phyloP scores from a whole-genome alignment of 176 grass and related monocot genomes.

The Musa acuminata region DNA sequence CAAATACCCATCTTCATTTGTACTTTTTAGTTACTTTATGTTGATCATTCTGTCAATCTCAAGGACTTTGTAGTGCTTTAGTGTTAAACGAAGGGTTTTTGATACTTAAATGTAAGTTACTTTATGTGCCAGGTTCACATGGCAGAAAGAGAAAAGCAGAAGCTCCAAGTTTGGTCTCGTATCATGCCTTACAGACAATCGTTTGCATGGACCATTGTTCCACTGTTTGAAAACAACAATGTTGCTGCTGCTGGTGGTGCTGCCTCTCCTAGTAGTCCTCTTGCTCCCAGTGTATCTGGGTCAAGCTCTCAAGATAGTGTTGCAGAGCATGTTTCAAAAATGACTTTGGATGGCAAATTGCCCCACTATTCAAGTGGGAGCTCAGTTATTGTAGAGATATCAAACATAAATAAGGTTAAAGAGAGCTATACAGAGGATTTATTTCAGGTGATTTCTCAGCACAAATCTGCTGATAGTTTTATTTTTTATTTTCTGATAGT shows the following conservation, averaged over 20 bases:
- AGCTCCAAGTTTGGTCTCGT: constrained; percentile 93
- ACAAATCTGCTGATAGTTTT: constrained; percentile 11
- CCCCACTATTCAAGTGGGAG: constrained; percentile 82
- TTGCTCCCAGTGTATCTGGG: constrained; percentile 63
- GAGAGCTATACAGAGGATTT: constrained; percentile 96
- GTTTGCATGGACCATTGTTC: constrained; percentile 94
- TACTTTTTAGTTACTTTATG: background rate
- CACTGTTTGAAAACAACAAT: constrained; percentile 78
- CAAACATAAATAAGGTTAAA: constrained; percentile 98
- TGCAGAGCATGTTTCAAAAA: constrained; percentile 76
- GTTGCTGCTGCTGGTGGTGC: constrained; percentile 40
- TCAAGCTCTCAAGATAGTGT: constrained; percentile 78
- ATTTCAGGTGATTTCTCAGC: constrained; percentile 55
- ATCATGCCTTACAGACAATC: constrained; percentile 86
- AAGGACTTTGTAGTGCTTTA: background rate
- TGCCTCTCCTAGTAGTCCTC: constrained; percentile 80
- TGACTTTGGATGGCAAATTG: constrained; percentile 71
- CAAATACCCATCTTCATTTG: background rate
- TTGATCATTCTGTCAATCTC: background rate
- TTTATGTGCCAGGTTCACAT: constrained; percentile 65
- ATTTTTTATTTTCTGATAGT: background rate
- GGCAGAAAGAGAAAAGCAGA: constrained; percentile 92
- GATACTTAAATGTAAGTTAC: constrained; percentile 17
- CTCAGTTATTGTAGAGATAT: constrained; percentile 84
- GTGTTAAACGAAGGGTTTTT: constrained; percentile 1